phyloP scores from a whole-genome alignment of 441 rosid genomes.

The Manihot esculenta region DNA sequence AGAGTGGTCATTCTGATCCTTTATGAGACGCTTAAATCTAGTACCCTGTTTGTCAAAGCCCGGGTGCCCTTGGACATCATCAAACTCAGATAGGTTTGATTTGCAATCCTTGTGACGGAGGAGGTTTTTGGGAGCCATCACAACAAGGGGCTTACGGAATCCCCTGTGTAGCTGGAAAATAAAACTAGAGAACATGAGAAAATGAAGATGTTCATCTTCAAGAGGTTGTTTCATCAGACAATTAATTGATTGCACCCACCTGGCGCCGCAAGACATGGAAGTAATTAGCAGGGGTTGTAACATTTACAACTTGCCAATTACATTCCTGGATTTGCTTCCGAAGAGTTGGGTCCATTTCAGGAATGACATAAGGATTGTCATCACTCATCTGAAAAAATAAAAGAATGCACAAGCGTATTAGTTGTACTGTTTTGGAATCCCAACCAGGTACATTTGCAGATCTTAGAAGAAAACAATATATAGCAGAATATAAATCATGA shows the following conservation, averaged over 20 bases:
- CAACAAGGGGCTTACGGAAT: slow-evolving; percentile 91
- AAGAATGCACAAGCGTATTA: slow-evolving; percentile 11
- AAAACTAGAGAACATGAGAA: slow-evolving; percentile 24
- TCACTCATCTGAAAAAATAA: slow-evolving; percentile 93
- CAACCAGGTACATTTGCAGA: background rate
- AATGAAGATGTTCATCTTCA: slow-evolving; percentile 9
- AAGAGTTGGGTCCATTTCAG: slow-evolving; percentile 93
- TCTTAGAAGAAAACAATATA: background rate
- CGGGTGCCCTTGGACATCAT: slow-evolving; percentile 97
- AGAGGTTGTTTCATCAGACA: slow-evolving; percentile 2
- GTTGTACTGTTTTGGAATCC: background rate
- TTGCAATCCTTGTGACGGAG: slow-evolving; percentile 97
- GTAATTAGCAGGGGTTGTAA: slow-evolving; percentile 96
- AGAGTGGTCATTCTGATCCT: slow-evolving; percentile 88
- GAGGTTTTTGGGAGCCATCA: slow-evolving; percentile 93
- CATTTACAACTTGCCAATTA: slow-evolving; percentile 97
- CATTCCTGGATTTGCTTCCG: slow-evolving; percentile 96
- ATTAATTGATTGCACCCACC: slow-evolving; percentile 42
- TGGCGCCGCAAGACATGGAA: slow-evolving; percentile 97
- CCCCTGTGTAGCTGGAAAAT: slow-evolving; percentile 76
- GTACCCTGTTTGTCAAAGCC: slow-evolving; percentile 99
- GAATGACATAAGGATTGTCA: slow-evolving; percentile 83
- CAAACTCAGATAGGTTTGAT: slow-evolving; percentile 95
- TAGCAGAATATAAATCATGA: background rate
- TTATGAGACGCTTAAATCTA: slow-evolving; percentile 89